Evolutionary conservation across 495 filamentous ascomycete genomes (phyloP).

Genomic region (Saxophila tyrrhenica): DNA sequence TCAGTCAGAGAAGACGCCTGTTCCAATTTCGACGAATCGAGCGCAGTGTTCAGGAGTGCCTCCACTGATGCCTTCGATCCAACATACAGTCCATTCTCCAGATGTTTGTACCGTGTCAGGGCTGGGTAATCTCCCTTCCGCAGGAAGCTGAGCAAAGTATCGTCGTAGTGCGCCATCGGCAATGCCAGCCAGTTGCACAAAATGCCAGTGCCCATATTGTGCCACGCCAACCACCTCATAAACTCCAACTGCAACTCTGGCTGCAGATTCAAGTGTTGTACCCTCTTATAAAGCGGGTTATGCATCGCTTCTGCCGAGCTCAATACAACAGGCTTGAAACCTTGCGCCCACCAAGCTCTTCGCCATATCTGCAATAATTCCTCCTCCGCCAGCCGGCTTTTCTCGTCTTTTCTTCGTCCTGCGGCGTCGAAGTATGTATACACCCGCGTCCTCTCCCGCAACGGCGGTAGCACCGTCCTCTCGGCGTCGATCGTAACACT

Average conservation of each 20-base stretch:
- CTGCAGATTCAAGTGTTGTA: slow-evolving; percentile 47
- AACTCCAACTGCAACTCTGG: slow-evolving; percentile 57
- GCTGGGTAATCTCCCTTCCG: slow-evolving; percentile 60
- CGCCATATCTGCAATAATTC: slow-evolving; percentile 78
- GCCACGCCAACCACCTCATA: slow-evolving; percentile 86
- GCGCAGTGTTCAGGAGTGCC: slow-evolving; percentile 52
- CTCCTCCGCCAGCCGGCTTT: slow-evolving; percentile 57
- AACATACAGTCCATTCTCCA: slow-evolving; percentile 61
- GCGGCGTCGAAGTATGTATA: slow-evolving; percentile 85
- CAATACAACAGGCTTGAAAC: slow-evolving; percentile 77
- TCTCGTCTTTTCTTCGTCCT: slow-evolving; percentile 45
- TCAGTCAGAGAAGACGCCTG: slow-evolving; percentile 47
- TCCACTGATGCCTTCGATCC: slow-evolving; percentile 58
- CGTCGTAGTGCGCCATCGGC: slow-evolving; percentile 74
- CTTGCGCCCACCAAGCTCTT: slow-evolving; percentile 86
- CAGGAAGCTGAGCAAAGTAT: slow-evolving; percentile 56
- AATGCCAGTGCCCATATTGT: slow-evolving; percentile 77
- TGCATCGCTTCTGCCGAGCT: slow-evolving; percentile 72
- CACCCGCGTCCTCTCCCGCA: slow-evolving; percentile 60
- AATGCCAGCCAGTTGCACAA: slow-evolving; percentile 68
- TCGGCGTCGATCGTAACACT: slow-evolving; percentile 75
- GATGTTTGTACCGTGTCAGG: slow-evolving; percentile 62
- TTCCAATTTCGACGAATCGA: slow-evolving; percentile 43
- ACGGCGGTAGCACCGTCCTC: slow-evolving; percentile 73
- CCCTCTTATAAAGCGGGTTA: slow-evolving; percentile 62